Conservation (phyloP, 1,284 basidiomycete genomes). For the Cryptococcus floricola region DNA sequence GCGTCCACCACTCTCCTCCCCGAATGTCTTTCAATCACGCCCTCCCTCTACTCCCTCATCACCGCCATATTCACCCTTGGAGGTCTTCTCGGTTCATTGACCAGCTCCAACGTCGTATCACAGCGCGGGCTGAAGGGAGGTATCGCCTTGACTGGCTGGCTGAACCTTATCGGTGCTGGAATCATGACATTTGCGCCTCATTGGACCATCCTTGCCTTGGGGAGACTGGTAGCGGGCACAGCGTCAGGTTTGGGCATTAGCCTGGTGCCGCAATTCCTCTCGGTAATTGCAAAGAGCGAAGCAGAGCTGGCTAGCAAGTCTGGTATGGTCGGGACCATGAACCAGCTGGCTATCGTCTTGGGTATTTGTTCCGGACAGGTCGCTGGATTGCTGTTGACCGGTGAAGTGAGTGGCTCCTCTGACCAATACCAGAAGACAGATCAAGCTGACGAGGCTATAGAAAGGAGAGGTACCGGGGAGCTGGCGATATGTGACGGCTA, state of each 20-base stretch:
- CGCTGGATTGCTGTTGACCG: constrained; percentile 39
- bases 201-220: constrained; percentile 59
- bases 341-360: constrained; percentile 79
- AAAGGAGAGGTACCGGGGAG: constrained; percentile 40
- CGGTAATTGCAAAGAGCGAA: constrained; percentile 68
- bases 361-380: constrained; percentile 76
- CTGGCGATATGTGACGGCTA: constrained; percentile 71
- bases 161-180: constrained; percentile 60
- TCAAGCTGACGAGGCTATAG: constrained; percentile 11
- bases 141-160: constrained; percentile 55
- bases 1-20: constrained; percentile 25
- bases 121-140: constrained; percentile 54
- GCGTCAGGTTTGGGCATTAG: constrained; percentile 80
- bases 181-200: constrained; percentile 64
- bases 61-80: constrained; percentile 85
- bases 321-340: constrained; percentile 63
- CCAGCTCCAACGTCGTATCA: constrained; percentile 67
- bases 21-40: constrained; percentile 69
- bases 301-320: constrained; percentile 22
- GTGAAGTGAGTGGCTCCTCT: constrained; percentile 56
- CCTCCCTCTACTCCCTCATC: constrained; percentile 69
- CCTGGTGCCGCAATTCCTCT: constrained; percentile 77
- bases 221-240: constrained; percentile 73
- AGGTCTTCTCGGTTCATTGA: constrained; percentile 71
- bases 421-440: constrained; percentile 41